A percentile compares a stretch with the other conserved stretches of the same genome.
Conservation (phyloP, 179 eudicot genomes). For the Corrigiola litoralis region DNA sequence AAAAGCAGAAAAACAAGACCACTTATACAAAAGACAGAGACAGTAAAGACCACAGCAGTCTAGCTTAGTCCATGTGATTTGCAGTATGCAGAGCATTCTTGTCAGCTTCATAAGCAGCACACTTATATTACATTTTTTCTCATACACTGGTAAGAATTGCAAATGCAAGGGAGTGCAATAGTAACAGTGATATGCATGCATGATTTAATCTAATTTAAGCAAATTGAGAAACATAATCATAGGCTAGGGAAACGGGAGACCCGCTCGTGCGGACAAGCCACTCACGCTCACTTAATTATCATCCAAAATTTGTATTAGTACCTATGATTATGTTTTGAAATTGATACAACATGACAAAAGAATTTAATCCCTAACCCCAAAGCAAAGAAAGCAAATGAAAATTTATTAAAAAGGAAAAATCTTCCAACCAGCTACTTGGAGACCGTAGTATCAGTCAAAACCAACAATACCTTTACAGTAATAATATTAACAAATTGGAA, state of each 20-base stretch:
- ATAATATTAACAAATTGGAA: neutral
- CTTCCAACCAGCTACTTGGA: slow-evolving; percentile 18
- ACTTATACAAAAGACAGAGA: no score
- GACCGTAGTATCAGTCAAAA: slow-evolving; percentile 25
- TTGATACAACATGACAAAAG: slow-evolving; percentile 8
- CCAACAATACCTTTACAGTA: slow-evolving; percentile 9
- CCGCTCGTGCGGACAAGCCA: slow-evolving; percentile 60
- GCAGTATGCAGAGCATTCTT: no score
- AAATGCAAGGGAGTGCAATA: neutral
- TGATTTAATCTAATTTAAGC: slow-evolving; percentile 9
- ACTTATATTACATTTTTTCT: no score
- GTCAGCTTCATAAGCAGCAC: no score
- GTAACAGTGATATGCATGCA: neutral
- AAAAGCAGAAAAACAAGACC: no score
- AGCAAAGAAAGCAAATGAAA: neutral
- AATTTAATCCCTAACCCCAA: neutral
- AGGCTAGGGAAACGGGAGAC: slow-evolving; percentile 35
- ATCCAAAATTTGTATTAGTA: slow-evolving; percentile 10
- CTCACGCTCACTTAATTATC: slow-evolving; percentile 47
- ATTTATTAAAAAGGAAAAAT: neutral
- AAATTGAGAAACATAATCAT: slow-evolving; percentile 18
- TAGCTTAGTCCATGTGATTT: no score
- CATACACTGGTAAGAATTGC: no score
- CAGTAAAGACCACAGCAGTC: no score
- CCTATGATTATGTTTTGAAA: slow-evolving; percentile 11